Evolutionary conservation across 2,329 filamentous ascomycete genomes (phyloP).

Genomic region (Ascochyta lentis): DNA sequence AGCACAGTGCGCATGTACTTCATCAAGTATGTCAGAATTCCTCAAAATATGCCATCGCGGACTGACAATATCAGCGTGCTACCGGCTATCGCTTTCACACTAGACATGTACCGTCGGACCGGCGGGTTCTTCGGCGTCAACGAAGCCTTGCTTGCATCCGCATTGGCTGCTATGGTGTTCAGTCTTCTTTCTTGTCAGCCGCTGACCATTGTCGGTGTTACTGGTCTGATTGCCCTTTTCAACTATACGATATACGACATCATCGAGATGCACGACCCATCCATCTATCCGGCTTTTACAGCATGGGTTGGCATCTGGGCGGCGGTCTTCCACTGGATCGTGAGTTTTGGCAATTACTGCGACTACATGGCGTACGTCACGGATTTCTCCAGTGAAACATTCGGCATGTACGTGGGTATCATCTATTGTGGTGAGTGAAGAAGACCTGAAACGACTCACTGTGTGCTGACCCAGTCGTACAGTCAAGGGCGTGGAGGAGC

Average conservation of each 20-base stretch:
- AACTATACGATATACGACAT: conserved; percentile 68
- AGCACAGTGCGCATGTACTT: conserved; percentile 66
- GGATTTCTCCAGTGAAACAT: conserved; percentile 62
- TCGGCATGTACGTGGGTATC: conserved; percentile 63
- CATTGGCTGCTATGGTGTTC: conserved; percentile 63
- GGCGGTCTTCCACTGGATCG: conserved; percentile 64
- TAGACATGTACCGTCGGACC: conserved; percentile 65
- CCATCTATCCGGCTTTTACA: conserved; percentile 62
- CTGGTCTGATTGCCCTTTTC: conserved; percentile 59
- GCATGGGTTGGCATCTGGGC: conserved; percentile 65
- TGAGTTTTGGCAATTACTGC: conserved; percentile 60
- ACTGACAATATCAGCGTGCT: conserved; percentile 52
- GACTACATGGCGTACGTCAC: conserved; percentile 67
- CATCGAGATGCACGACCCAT: conserved; percentile 56
- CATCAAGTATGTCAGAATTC: conserved; percentile 53
- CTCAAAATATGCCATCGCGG: too few species aligned
- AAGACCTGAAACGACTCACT: too few species aligned
- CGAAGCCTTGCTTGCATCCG: conserved; percentile 62
- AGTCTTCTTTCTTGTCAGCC: conserved; percentile 61
- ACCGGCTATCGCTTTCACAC: conserved; percentile 64
- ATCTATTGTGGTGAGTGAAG: conserved; percentile 59
- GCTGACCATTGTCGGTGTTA: conserved; percentile 64
- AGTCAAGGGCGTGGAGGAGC: conserved; percentile 65
- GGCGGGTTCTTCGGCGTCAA: conserved; percentile 64
- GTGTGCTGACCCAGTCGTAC: neutral